These are phyloP conservation scores for Rhodotorula paludigena DNA, from an alignment of 768 basidiomycete species.

Conservation along the genomic window DNA sequence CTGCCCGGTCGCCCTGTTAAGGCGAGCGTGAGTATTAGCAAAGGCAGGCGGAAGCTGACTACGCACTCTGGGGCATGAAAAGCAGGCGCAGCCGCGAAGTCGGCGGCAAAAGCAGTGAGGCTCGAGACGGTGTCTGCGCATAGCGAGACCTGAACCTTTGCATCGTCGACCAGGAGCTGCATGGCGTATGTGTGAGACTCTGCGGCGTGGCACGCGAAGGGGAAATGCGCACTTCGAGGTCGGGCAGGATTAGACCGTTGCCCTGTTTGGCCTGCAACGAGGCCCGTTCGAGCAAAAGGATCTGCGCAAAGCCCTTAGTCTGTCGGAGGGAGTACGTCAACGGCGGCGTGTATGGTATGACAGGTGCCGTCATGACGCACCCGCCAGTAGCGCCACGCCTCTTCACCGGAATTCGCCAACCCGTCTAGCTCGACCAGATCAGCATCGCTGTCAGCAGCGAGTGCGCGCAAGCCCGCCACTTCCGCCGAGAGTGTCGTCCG, in stretches of 20 bases:
- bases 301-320: not conserved
- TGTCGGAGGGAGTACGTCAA: not conserved
- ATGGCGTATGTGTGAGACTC: not conserved
- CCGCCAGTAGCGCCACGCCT: constrained; percentile 31
- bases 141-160: constrained; percentile 35
- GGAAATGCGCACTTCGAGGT: not conserved
- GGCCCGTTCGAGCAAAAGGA: not conserved
- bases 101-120: constrained; percentile 41
- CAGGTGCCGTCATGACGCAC: not conserved
- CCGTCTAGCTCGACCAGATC: constrained; percentile 1
- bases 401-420: too few relatives aligned
- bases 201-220: not conserved
- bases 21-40: not conserved
- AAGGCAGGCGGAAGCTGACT: not conserved
- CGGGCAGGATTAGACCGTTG: constrained; percentile 37
- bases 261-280: not conserved
- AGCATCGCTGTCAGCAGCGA: constrained; percentile 12
- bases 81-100: constrained; percentile 26
- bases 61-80: not conserved
- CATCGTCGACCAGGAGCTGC: constrained; percentile 22
- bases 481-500: constrained; percentile 56
- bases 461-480: constrained; percentile 3
- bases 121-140: constrained; percentile 48
- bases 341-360: not conserved
- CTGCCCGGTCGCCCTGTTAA: not conserved